Conservation (phyloP, 495 filamentous ascomycete genomes). For the Daldinia bambusicola region DNA sequence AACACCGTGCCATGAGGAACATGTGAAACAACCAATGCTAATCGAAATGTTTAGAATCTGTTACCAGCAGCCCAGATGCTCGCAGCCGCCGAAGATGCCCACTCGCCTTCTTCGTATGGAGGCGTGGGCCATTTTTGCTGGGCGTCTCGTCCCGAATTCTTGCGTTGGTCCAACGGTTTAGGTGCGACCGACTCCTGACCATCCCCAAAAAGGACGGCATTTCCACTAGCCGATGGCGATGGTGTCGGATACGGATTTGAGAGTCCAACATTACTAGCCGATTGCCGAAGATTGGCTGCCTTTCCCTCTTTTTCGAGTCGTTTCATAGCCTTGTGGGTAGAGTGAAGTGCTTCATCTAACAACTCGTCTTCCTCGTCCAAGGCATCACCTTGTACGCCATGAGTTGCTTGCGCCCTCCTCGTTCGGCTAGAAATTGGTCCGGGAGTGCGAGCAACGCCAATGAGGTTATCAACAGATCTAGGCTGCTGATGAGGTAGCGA, state of each 20-base stretch:
- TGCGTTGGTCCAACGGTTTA: constrained; percentile 63
- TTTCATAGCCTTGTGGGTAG: constrained; percentile 61
- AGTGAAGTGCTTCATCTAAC: constrained; percentile 77
- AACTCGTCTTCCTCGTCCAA: constrained; percentile 97
- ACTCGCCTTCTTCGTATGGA: constrained; percentile 87
- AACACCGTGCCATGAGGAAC: constrained; percentile 46
- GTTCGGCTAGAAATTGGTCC: constrained; percentile 85
- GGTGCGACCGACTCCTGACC: constrained; percentile 70
- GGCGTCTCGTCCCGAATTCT: constrained; percentile 54
- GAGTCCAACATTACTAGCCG: constrained; percentile 67
- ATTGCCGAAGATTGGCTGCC: constrained; percentile 62
- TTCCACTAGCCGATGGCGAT: constrained; percentile 85
- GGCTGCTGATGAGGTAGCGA: constrained; percentile 78
- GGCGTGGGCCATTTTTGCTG: constrained; percentile 94
- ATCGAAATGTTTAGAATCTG: constrained; percentile 56
- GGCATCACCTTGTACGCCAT: constrained; percentile 86
- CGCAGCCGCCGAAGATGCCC: constrained; percentile 81
- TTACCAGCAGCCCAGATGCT: constrained; percentile 77
- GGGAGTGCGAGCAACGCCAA: constrained; percentile 60
- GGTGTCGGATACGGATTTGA: constrained; percentile 91
- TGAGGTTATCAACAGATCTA: constrained; percentile 70
- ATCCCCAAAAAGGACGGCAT: constrained; percentile 75
- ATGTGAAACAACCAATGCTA: constrained; percentile 43
- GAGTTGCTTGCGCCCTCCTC: constrained; percentile 79
- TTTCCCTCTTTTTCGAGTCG: constrained; percentile 61